Conservation (phyloP, 1,284 basidiomycete species). For the Fomitiporia mediterranea region DNA sequence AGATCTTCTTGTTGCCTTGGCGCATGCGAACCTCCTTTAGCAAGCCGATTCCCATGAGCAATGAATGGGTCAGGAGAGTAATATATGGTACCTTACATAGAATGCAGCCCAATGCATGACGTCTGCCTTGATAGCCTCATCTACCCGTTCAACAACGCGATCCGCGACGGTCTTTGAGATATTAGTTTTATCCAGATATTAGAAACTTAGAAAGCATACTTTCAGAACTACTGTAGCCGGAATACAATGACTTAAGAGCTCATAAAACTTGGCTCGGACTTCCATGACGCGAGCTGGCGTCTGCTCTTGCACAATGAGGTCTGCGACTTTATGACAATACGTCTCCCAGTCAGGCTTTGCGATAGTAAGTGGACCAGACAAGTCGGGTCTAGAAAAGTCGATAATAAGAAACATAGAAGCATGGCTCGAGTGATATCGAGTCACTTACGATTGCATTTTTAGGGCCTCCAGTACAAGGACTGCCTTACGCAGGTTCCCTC, state of each 20-base stretch:
- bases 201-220: slow-evolving; percentile 46
- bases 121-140: slow-evolving; percentile 84
- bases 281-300: slow-evolving; percentile 89
- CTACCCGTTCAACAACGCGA: slow-evolving; percentile 79
- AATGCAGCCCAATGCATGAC: slow-evolving; percentile 96
- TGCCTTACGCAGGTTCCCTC: slow-evolving; percentile 93
- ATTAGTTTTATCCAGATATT: too few species aligned
- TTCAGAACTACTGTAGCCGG: slow-evolving; percentile 91
- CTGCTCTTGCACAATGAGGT: slow-evolving; percentile 90
- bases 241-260: slow-evolving; percentile 95
- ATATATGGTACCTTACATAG: slow-evolving; percentile 57
- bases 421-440: background rate
- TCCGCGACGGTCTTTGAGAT: slow-evolving; percentile 76
- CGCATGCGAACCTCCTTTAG: slow-evolving; percentile 85
- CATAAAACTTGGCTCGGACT: slow-evolving; percentile 91
- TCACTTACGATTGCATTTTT: slow-evolving; percentile 84
- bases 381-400: slow-evolving; percentile 72
- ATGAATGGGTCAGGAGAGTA: background rate
- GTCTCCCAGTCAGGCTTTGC: slow-evolving; percentile 99
- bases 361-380: slow-evolving; percentile 69
- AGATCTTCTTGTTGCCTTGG: slow-evolving; percentile 90
- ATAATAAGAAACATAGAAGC: slow-evolving; percentile 3
- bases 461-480: slow-evolving; percentile 92
- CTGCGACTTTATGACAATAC: slow-evolving; percentile 70
- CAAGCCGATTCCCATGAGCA: background rate